These are phyloP conservation scores for Coniella lustricola DNA, from an alignment of 2,329 filamentous ascomycete species.

Conservation along the genomic window DNA sequence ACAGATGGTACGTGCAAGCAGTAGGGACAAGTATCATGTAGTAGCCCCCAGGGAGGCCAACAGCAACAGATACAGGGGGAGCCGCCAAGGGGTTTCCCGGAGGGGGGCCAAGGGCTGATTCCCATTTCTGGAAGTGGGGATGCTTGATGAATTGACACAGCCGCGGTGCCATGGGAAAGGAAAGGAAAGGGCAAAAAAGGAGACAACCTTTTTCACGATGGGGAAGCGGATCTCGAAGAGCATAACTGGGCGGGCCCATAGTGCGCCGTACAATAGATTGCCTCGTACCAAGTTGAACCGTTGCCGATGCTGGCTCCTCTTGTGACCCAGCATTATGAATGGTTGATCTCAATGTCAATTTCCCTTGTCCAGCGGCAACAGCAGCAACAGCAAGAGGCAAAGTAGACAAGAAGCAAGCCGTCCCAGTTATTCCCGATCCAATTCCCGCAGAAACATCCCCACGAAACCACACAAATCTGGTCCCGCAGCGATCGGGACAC, in stretches of 20 bases:
- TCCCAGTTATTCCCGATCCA: too few species aligned
- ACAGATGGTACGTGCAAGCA: constrained; percentile 3
- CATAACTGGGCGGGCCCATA: not conserved
- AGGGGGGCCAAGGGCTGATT: constrained; percentile 5
- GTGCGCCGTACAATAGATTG: not conserved
- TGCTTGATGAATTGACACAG: not conserved
- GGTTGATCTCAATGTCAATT: too few species aligned
- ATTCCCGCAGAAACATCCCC: not conserved
- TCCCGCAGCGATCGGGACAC: constrained; percentile 4
- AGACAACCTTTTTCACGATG: not conserved
- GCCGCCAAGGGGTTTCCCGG: too few species aligned
- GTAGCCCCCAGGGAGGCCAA: constrained; percentile 7
- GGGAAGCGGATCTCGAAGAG: constrained; percentile 8
- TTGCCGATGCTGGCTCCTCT: too few species aligned
- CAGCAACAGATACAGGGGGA: constrained; percentile 6
- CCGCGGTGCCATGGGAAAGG: too few species aligned
- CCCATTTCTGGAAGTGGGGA: constrained; percentile 14
- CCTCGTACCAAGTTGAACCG: too few species aligned
- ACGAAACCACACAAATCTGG: not conserved
- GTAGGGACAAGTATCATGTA: not conserved
- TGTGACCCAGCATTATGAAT: too few species aligned
- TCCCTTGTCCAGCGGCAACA: too few species aligned
- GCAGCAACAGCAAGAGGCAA: too few species aligned
- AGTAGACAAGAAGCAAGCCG: too few species aligned
- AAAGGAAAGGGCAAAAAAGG: not conserved